Evolutionary conservation across 441 rosid genomes (phyloP).

Genomic region (Manihot esculenta): DNA sequence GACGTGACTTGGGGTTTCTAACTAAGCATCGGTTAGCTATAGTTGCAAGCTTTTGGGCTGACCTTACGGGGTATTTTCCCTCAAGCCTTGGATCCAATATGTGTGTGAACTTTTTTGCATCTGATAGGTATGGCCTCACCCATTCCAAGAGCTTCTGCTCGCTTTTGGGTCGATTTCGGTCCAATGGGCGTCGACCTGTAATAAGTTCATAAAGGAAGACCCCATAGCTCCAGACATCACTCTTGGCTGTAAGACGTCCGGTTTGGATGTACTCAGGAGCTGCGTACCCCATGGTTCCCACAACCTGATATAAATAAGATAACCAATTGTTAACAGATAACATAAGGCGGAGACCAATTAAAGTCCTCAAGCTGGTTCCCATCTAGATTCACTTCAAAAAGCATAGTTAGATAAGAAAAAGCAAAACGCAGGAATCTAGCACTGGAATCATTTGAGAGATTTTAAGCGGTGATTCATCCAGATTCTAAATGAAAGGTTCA

Average conservation of each 20-base stretch:
- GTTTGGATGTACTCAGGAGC: constrained; percentile 90
- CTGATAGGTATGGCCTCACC: constrained; percentile 74
- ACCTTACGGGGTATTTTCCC: constrained; percentile 47
- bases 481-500: too few relatives aligned
- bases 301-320: constrained; percentile 66
- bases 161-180: constrained; percentile 67
- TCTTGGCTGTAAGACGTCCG: constrained; percentile 85
- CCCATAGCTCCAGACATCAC: constrained; percentile 93
- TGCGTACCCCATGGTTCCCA: constrained; percentile 96
- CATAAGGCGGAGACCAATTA: not conserved
- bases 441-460: not conserved
- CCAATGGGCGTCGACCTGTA: constrained; percentile 84
- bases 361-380: not conserved
- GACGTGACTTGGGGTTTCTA: constrained; percentile 70
- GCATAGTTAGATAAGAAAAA: not conserved
- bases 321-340: not conserved
- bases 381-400: too few relatives aligned
- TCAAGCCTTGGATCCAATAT: constrained; percentile 75
- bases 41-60: constrained; percentile 64
- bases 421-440: not conserved
- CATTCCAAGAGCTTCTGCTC: constrained; percentile 92
- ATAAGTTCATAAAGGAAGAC: constrained; percentile 91
- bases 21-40: constrained; percentile 77
- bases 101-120: constrained; percentile 49
- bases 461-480: not conserved